Percentiles rank a stretch among this genome's conserved stretches.
Evolutionary conservation across 2,329 filamentous ascomycete species (phyloP).

Genomic region (Reticulascus tulasneorum): DNA sequence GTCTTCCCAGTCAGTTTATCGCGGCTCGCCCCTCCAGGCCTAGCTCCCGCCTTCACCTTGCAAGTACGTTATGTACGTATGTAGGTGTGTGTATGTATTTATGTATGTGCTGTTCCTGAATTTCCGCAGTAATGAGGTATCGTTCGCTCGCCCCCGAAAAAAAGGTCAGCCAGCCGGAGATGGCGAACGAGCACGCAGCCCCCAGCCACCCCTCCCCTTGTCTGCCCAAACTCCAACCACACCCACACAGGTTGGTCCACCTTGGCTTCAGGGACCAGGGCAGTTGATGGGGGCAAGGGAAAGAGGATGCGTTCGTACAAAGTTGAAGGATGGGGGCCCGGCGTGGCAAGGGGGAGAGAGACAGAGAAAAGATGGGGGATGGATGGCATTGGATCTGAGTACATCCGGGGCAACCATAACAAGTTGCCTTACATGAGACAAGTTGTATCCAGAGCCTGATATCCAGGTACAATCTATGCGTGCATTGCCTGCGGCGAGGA

Average conservation of each 20-base stretch:
- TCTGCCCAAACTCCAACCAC: slow-evolving; percentile 6
- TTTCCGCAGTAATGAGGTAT: slow-evolving; percentile 12
- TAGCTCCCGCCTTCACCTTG: slow-evolving; percentile 5
- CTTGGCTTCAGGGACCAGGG: slow-evolving; percentile 4
- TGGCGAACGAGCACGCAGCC: no score
- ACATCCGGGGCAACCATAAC: slow-evolving; percentile 8
- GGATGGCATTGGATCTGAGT: slow-evolving; percentile 11
- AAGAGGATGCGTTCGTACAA: slow-evolving; percentile 7
- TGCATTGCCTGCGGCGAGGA: slow-evolving; percentile 5
- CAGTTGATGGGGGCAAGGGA: slow-evolving; percentile 5
- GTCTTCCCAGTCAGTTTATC: no score
- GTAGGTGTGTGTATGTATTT: slow-evolving; percentile 1
- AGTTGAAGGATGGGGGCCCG: slow-evolving; percentile 8
- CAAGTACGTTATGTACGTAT: slow-evolving; percentile 6
- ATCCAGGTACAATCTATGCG: slow-evolving; percentile 2
- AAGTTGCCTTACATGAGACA: slow-evolving; percentile 12
- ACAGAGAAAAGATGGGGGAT: slow-evolving; percentile 10
- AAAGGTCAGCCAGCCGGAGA: slow-evolving; percentile 6
- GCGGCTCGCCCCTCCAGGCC: no score
- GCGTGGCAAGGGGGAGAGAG: slow-evolving; percentile 6
- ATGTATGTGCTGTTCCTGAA: slow-evolving; percentile 5
- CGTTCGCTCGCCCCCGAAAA: no score
- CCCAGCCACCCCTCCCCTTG: slow-evolving; percentile 12
- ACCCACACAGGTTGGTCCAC: slow-evolving; percentile 10
- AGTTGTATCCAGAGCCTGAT: slow-evolving; percentile 7